phyloP scores from a whole-genome alignment of 495 filamentous ascomycete species.

The Penicillium odoratum region DNA sequence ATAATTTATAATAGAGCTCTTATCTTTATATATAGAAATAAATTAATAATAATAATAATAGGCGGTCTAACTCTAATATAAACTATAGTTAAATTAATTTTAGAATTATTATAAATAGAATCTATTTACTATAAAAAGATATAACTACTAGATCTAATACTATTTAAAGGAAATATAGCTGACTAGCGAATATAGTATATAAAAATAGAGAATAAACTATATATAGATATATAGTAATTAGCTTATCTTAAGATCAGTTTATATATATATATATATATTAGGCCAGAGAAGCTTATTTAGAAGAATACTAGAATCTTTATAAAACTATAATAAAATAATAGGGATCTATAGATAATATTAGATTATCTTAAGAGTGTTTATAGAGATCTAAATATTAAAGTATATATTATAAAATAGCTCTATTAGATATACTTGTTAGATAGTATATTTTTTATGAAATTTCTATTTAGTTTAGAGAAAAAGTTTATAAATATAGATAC shows the following conservation, averaged over 20 bases:
- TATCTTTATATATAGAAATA: no score
- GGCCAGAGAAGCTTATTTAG: slow-evolving; percentile 9
- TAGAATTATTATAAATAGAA: not conserved
- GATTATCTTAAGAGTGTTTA: no score
- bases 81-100: not conserved
- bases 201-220: no score
- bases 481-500: no score
- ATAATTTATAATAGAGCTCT: no score
- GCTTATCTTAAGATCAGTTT: slow-evolving; percentile 2
- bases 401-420: not conserved
- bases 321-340: slow-evolving; percentile 2
- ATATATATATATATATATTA: slow-evolving; percentile 7
- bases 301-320: slow-evolving; percentile 12
- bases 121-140: not conserved
- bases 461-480: no score
- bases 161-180: slow-evolving; percentile 1
- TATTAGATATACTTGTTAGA: slow-evolving; percentile 5
- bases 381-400: slow-evolving; percentile 8
- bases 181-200: slow-evolving; percentile 8
- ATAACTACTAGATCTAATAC: not conserved
- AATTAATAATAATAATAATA: slow-evolving; percentile 3
- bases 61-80: not conserved
- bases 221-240: slow-evolving; percentile 4
- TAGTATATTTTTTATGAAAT: not conserved
- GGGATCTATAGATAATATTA: slow-evolving; percentile 2